These are phyloP conservation scores for Pelargonium citronellum DNA, from an alignment of 441 rosid species.

Conservation along the genomic window DNA sequence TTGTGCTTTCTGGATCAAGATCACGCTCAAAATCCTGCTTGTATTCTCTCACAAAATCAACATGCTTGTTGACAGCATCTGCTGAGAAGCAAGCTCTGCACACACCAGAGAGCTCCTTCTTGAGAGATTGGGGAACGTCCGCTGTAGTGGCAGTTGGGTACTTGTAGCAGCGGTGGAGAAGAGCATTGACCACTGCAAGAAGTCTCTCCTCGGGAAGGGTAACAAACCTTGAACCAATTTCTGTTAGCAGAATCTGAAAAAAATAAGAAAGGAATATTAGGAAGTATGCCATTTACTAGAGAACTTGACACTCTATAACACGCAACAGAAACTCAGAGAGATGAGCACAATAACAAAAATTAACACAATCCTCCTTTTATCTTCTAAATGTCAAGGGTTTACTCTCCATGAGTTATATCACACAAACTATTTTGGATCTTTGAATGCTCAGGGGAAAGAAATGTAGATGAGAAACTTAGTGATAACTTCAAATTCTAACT, in stretches of 20 bases:
- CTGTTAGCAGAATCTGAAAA: slow-evolving; percentile 81
- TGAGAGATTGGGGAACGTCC: slow-evolving; percentile 96
- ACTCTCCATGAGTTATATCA: background rate
- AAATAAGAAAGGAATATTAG: background rate
- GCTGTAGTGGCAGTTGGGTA: slow-evolving; percentile 95
- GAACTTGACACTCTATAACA: background rate
- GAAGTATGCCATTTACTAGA: background rate
- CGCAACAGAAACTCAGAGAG: no score
- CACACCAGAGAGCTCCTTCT: slow-evolving; percentile 97
- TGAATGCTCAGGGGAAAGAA: background rate
- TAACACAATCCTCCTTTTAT: no score
- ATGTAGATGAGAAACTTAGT: background rate
- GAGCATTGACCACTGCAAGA: slow-evolving; percentile 95
- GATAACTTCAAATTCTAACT: background rate
- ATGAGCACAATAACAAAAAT: no score
- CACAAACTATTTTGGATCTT: background rate
- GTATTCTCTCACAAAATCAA: slow-evolving; percentile 94
- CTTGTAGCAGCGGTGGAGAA: slow-evolving; percentile 98
- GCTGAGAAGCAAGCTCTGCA: slow-evolving; percentile 98
- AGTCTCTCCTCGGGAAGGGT: slow-evolving; percentile 98
- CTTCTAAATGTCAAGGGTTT: no score
- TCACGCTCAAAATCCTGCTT: slow-evolving; percentile 55
- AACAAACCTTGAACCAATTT: slow-evolving; percentile 95
- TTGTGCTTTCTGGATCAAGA: slow-evolving; percentile 87
- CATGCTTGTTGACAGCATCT: slow-evolving; percentile 95